Percentiles rank a stretch among this genome's conserved stretches.
Evolutionary conservation across 1,284 basidiomycete species (phyloP).

Genomic region (Ceratobasidium sp.): DNA sequence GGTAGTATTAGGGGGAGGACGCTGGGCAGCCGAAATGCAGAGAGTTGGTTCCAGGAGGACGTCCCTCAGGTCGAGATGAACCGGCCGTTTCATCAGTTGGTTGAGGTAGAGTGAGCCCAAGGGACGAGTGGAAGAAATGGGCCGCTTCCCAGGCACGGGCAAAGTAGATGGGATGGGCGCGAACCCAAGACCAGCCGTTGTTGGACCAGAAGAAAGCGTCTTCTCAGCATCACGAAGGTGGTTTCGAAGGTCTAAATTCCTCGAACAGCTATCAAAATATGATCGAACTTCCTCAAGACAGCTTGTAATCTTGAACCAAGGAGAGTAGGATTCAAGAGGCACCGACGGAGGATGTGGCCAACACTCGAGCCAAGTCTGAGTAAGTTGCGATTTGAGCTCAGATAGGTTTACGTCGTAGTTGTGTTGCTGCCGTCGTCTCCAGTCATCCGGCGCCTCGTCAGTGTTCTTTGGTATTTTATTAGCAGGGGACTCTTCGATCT

Average conservation of each 20-base stretch:
- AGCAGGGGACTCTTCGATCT: neutral
- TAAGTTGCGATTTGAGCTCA: neutral
- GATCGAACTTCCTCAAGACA: neutral
- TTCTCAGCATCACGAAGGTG: neutral
- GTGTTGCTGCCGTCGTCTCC: neutral
- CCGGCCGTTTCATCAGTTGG: neutral
- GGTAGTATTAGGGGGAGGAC: neutral
- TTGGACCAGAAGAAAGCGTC: neutral
- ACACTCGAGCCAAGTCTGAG: neutral
- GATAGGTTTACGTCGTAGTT: conserved; percentile 3
- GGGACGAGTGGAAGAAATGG: neutral
- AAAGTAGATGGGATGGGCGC: neutral
- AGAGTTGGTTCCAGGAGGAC: neutral
- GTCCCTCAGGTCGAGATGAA: neutral
- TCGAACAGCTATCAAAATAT: conserved; percentile 13
- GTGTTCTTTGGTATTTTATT: neutral
- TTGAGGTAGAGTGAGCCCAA: neutral
- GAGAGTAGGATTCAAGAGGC: neutral
- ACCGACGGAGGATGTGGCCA: conserved; percentile 2
- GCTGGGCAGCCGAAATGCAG: neutral
- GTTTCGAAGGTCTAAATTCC: conserved; percentile 6
- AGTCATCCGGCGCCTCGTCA: neutral
- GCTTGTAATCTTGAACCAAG: neutral
- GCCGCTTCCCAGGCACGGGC: neutral
- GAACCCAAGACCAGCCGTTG: neutral